Evolutionary conservation across 2,329 filamentous ascomycete genomes (phyloP), one percentile per base, ranked within the genome.

Genomic region (Akanthomyces dipterigenus): DNA sequence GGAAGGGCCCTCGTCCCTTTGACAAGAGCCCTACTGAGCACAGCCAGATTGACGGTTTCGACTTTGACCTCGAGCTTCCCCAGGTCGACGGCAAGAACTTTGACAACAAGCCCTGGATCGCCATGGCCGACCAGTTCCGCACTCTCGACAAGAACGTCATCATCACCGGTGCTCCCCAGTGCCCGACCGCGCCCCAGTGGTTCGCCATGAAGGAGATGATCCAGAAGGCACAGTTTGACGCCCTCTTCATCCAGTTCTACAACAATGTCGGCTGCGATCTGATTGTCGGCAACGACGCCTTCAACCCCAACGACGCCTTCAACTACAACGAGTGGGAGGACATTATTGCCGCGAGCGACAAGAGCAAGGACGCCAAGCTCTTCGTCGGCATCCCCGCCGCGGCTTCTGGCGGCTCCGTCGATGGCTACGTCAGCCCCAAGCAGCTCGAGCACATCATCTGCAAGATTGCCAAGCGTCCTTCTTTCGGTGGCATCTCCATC

Each of bases 201-300:
- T 73, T 72, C 56, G 65, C 71, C 58, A 70, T 77, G 68, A 68
- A 71, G 58, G 68, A 71, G 6, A 67, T 78, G 64, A 75, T 80
- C 43, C 69, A 74, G 12, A 67, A 74, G 58, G 71, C 74, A 46
- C 67, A 73, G 49, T 77, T 81, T 63, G 75, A 78, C 28, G 71
- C 74, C 16, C 69, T 78, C 45, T 80, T 77, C 67, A 68, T 81
- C 55, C 78, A 80, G 70, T 81, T 80, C 69, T 81, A 79, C 71
- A 80, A 80, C 72, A 80, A 80, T 67, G 65, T 66, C 0, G 64
- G 54, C 22, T 80, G 77, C 65, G 72, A 76, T 49, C 68, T 71
- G 28, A 66, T 75, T 63, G 40, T 67, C 18, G 63, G 65, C 54
- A 72, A 72, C 63, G 62, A 64, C 14, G 58, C 69, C 9, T 70